Base-by-base conservation (phyloP, 371 early-diverging fungal genomes). In the Coemansia sp. region DNA sequence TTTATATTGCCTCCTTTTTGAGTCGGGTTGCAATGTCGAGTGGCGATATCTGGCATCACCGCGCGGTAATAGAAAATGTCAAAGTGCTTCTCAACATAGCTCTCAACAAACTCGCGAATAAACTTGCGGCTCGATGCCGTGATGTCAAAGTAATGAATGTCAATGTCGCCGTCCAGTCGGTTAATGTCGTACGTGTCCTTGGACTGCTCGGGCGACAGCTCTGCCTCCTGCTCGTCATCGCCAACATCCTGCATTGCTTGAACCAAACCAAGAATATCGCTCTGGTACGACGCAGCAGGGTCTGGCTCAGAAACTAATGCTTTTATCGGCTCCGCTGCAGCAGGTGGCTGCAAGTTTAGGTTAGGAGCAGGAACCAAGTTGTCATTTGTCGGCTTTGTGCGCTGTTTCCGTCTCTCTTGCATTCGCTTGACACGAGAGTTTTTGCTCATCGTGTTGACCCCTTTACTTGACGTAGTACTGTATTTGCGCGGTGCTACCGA, bases 91-190 rank as follows among this genome's bases (percentile, higher is more conserved):
- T 63, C 72, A 23, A 67, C 59, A 40, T 75, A 75, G 44, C 14
- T 30, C 3, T 72, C 75, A 39, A 75, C 67, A 59, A 75, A 75
- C 33, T 54, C 48, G 39, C 75, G 62, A n/a, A 75, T 64, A 20
- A 25, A 62, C 60, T 51, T 71, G 67, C 75, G 75, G 5, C 44
- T 25, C 5, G 30, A 48, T 2, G 59, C 64, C 1, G 64, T 40
- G 7, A 75, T 60, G 25, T 66, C 67, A 39, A 72, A 59, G 20
- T 63, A 72, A 18, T 37, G 52, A 62, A 75, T 55, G 44, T 75
- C 75, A 25, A 71, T 71, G 8, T 75, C 75, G 42, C 73, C 73
- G 20, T 71, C 75, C 16, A 67, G 59, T 1, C 75, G 72, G 52
- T 55, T 72, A 23, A 75, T 39, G 20, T 72, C 68, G 44, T 48